Percentiles rank a stretch among this genome's conserved stretches.
Evolutionary conservation across 2,329 filamentous ascomycete species (phyloP).

Genomic region (Ascochyta pisi): DNA sequence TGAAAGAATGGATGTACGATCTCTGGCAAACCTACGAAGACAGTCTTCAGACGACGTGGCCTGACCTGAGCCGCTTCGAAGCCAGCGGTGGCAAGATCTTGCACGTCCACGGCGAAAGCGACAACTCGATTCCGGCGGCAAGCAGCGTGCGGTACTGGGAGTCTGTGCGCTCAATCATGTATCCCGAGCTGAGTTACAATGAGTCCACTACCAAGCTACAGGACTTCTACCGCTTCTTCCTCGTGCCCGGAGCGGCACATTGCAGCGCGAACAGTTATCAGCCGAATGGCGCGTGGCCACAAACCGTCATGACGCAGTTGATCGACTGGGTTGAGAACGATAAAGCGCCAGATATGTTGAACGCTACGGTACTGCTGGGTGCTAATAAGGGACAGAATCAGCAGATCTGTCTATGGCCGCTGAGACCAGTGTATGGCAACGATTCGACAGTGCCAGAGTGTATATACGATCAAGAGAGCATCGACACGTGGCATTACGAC

Average conservation of each 20-base stretch:
- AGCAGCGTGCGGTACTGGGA: constrained; percentile 64
- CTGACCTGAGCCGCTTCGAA: constrained; percentile 61
- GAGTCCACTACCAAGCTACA: constrained; percentile 52
- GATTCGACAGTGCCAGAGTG: constrained; percentile 48
- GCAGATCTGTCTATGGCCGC: constrained; percentile 53
- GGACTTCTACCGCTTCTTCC: constrained; percentile 63
- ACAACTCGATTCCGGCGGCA: constrained; percentile 60
- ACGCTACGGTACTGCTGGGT: constrained; percentile 45
- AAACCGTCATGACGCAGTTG: constrained; percentile 47
- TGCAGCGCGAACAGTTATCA: constrained; percentile 46
- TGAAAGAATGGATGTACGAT: constrained; percentile 60
- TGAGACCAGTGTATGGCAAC: constrained; percentile 50
- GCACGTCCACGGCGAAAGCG: constrained; percentile 65
- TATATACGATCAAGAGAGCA: constrained; percentile 47
- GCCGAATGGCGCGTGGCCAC: constrained; percentile 48
- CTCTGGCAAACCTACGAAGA: constrained; percentile 59
- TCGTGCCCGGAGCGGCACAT: constrained; percentile 62
- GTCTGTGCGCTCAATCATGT: constrained; percentile 60
- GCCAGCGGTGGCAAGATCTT: constrained; percentile 62
- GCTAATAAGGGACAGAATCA: constrained; percentile 45
- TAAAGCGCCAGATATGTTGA: constrained; percentile 53
- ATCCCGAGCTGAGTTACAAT: constrained; percentile 49
- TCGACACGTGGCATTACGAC: constrained; percentile 51
- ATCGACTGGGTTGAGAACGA: constrained; percentile 62
- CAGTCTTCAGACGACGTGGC: constrained; percentile 61